Base-by-base conservation (phyloP, 805 yeast genomes). In the Cyberlindnera americana region DNA sequence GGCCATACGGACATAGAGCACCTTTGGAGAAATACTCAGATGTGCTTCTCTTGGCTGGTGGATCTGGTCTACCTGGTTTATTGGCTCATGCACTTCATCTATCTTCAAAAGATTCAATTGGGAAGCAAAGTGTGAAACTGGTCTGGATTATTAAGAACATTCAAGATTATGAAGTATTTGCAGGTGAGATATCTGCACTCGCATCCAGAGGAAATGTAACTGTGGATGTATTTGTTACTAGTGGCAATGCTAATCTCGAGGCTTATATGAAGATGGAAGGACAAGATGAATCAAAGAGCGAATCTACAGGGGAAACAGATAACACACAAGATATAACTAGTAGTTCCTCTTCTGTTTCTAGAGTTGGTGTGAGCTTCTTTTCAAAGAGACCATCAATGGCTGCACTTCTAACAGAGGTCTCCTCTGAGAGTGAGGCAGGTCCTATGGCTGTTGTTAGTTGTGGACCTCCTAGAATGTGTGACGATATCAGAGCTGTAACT, bases 91-190 rank as follows among this genome's bases (percentile, higher is more conserved):
- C 65, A 7, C 40, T 52, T 9, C 56, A 61, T 29, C 37, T 62
- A 2, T 45, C 55, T 14, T 45, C 52, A 16, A 44, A 49, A 14
- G 52, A 49, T 29, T 7, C 47, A 35, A 49, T 42, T 22, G 45
- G 44, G n/a, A 59, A 61, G 32, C 64, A 60, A 17, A 55, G 59
- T 31, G 58, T 69, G 21, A 70, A 73, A 41, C 66, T 84, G 39
- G 60, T 73, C 26, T 87, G 95, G 95, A 70, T 74, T 10, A 66
- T 84, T 9, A 65, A 81, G 38, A 75, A 77, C 26, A 64, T 68
- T 42, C 62, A 63, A 27, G 70, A 80, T 7, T 53, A 83, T 17
- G 44, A 46, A 6, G 73, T 78, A 78, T 75, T 76, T 49, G 36
- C 48, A 56, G 58, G 63, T 3, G 79, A 77, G 48, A 51, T 78